Evolutionary conservation across 2,329 filamentous ascomycete species (phyloP).

Genomic region (Colletotrichum lentis): DNA sequence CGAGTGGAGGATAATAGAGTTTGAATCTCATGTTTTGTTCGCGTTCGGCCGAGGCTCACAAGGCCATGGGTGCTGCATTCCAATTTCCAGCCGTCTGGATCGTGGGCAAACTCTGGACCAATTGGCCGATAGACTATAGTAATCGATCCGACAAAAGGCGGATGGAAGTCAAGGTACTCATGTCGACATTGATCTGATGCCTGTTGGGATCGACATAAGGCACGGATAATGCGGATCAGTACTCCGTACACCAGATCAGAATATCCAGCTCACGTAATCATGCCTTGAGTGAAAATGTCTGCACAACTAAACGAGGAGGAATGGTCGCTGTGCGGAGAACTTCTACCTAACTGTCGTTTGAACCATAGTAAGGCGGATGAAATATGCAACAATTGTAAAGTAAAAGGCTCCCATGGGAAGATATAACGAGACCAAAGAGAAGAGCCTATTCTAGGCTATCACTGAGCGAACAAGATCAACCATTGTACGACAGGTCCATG

Average conservation of each 20-base stretch:
- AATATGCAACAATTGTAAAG: too few species aligned
- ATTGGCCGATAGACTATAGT: background rate
- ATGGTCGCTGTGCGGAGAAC: background rate
- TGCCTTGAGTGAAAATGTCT: background rate
- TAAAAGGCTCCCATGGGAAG: too few species aligned
- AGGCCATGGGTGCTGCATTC: constrained; percentile 11
- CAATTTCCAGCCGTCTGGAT: constrained; percentile 12
- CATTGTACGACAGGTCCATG: too few species aligned
- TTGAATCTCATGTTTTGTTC: constrained; percentile 28
- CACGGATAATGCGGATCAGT: background rate
- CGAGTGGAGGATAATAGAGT: constrained; percentile 10
- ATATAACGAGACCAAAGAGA: too few species aligned
- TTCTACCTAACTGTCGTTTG: too few species aligned
- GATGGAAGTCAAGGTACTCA: background rate
- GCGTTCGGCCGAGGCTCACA: constrained; percentile 8
- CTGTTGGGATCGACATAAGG: background rate
- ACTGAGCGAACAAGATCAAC: too few species aligned
- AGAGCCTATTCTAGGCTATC: too few species aligned
- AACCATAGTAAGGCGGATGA: too few species aligned
- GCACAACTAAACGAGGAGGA: too few species aligned
- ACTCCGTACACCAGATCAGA: background rate
- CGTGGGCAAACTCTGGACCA: background rate
- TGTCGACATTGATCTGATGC: background rate
- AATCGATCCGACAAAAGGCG: constrained; percentile 16
- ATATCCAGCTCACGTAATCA: background rate